Base-by-base conservation (phyloP, 2,329 filamentous ascomycete species). In the Elsinoe perseae region DNA sequence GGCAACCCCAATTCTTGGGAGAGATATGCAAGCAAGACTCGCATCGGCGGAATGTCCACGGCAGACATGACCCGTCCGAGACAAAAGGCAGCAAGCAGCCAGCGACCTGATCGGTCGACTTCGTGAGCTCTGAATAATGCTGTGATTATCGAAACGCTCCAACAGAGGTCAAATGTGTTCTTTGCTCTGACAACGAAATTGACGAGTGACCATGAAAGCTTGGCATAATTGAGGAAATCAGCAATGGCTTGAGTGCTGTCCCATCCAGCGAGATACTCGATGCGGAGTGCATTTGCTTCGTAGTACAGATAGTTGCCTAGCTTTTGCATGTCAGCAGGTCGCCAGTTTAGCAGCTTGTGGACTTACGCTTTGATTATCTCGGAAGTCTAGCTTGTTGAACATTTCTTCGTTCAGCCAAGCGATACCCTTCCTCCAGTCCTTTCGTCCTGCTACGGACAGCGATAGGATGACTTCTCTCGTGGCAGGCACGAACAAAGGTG, bases 61-160 rank as follows among this genome's bases (percentile, higher is more conserved):
- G 2, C 6, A 6, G 28, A 14, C 10, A 34, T 32, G 12, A 34
- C 14, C 2, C 20, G 16, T 16, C 9, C 10, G 8, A 36, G 7
- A 32, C 48, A 52, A 18, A 52, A 25, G 48, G 48, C 48, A 23
- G 28, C 20, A 18, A 52, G 48, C 6, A 52, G 32, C 18, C 28
- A 32, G 10, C 48, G 48, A 21, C 48, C 48, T 2, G 48, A 52
- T n/a, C 25, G 27, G 16, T 52, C 48, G 7, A 32, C 7, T 36
- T 52, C 48, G 48, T 52, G 48, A 16, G 48, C 48, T 9, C 28
- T 38, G 48, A 52, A 52, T 6, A 52, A 38, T n/a, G 48, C 48
- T 34, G 48, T 52, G 16, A 52, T 20, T 6, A 52, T 52, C 9
- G 28, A 36, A 2, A 52, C 4, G 18, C 16, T n/a, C 48, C 48